Evolutionary conservation across 2,329 filamentous ascomycete species (phyloP).

Genomic region (Hypoxylon sp.): DNA sequence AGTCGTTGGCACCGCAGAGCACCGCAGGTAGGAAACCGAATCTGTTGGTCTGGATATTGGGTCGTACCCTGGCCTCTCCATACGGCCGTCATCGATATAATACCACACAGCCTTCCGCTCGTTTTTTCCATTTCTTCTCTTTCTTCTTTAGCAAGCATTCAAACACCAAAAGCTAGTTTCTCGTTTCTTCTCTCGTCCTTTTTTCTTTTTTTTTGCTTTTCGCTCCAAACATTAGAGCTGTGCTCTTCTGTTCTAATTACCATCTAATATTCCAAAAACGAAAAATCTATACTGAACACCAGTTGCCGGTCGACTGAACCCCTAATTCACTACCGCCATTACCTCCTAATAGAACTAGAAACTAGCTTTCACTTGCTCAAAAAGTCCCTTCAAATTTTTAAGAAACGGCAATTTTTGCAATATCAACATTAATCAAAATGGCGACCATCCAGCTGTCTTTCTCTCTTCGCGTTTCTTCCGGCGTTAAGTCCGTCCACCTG

Average conservation of each 20-base stretch:
- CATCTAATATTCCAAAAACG: slow-evolving; percentile 56
- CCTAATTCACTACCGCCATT: slow-evolving; percentile 57
- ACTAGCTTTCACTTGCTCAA: slow-evolving; percentile 71
- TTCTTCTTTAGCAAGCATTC: slow-evolving; percentile 77
- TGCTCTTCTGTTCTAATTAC: slow-evolving; percentile 61
- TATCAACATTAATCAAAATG: slow-evolving; percentile 72
- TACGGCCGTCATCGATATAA: slow-evolving; percentile 59
- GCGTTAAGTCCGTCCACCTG: slow-evolving; percentile 97
- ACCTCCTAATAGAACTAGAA: slow-evolving; percentile 63
- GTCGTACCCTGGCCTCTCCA: slow-evolving; percentile 52
- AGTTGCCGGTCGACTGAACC: slow-evolving; percentile 68
- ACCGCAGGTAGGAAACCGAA: slow-evolving; percentile 36
- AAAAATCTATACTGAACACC: slow-evolving; percentile 54
- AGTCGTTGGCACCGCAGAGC: slow-evolving; percentile 45
- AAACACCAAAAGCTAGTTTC: slow-evolving; percentile 68
- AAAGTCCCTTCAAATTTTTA: slow-evolving; percentile 59
- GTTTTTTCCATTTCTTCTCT: slow-evolving; percentile 60
- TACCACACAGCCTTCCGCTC: slow-evolving; percentile 57
- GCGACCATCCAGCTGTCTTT: slow-evolving; percentile 95
- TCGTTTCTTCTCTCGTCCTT: slow-evolving; percentile 63
- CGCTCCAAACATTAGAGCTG: slow-evolving; percentile 63
- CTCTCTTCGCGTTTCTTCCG: slow-evolving; percentile 93
- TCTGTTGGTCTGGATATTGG: slow-evolving; percentile 47
- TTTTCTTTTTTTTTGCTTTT: slow-evolving; percentile 58
- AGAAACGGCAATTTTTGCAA: slow-evolving; percentile 58